Conservation (phyloP, 2,329 filamentous ascomycete genomes). For the Plenodomus biglobosus region DNA sequence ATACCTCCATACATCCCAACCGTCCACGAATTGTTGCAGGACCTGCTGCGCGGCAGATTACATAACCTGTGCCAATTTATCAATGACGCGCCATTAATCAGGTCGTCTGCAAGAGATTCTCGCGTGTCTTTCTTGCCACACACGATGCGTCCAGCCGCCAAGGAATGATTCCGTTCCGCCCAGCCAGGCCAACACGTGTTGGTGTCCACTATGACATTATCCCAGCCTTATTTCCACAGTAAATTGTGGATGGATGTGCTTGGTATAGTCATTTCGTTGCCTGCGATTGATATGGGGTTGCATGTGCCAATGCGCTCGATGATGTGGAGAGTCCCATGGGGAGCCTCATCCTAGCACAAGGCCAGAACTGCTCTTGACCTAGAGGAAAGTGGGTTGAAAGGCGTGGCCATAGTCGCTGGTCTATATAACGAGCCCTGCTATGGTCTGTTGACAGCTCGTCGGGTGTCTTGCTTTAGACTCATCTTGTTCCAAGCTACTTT, state of each 20-base stretch:
- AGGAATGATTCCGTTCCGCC: constrained; percentile 19
- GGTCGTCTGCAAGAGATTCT: constrained; percentile 1
- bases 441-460: constrained; percentile 1
- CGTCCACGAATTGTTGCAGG: too few species aligned
- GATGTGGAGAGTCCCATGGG: constrained; percentile 18
- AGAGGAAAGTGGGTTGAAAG: constrained; percentile 10
- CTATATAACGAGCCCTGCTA: constrained; percentile 15
- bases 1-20: too few species aligned
- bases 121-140: constrained; percentile 15
- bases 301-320: constrained; percentile 26
- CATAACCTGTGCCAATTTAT: constrained; percentile 5
- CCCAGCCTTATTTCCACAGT: constrained; percentile 15
- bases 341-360: constrained; percentile 9
- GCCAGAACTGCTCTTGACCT: constrained; percentile 7
- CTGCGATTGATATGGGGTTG: constrained; percentile 21
- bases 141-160: constrained; percentile 19
- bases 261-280: constrained; percentile 14
- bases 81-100: background rate
- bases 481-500: constrained; percentile 4
- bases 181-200: constrained; percentile 17
- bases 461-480: constrained; percentile 5
- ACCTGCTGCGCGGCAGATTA: background rate
- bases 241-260: constrained; percentile 6
- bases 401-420: constrained; percentile 2
- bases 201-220: constrained; percentile 34